Base-by-base conservation (phyloP, 352 stramenopile genomes). In the Globisporangium solare region DNA sequence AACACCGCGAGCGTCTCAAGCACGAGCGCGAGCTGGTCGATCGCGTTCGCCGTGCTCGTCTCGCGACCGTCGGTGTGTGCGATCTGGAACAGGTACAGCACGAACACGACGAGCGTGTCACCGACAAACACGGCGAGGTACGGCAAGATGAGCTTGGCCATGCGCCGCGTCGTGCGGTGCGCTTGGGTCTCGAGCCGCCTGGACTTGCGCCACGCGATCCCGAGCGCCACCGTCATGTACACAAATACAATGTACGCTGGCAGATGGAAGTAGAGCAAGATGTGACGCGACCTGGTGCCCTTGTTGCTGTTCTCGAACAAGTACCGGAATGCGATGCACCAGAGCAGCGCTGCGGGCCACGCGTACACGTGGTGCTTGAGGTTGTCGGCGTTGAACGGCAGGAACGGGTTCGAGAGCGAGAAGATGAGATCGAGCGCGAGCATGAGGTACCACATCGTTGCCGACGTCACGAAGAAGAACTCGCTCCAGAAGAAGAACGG, bases 391-490 rank as follows among this genome's bases (percentile, higher is more conserved):
- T 91, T 87, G 70, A 94, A 94, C 8, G 84, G 84, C 49, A 94
- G 60, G 66, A 94, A 94, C 60, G 84, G 84, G 63, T 94, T 94
- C 43, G 79, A 90, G 12, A 94, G 70, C 61, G 84, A 94, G 65
- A 90, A 92, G 62, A 94, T 92, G 41, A 94, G 67, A 54, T 94
- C 82, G 17, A 92, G 61, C 53, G 84, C 82, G 24, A 94, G 66
- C 84, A 94, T 94, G 61, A 94, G 76, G 61, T 79, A 89, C 84
- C 84, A 94, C 47, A 92, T 83, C 22, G 82, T 92, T 32, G 76
- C 57, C 15, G 84, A 71, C 43, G 82, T 91, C 57, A 68, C 68
- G 68, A 94, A 91, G 79, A 92, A 94, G 60, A 91, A 87, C 52
- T 77, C 71, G 60, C 70, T 74, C 84, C 84, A 94, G 60, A 94